Evolutionary conservation across 495 filamentous ascomycete species (phyloP), one percentile per base, ranked within the genome.

Genomic region (Haplographium delicatum): DNA sequence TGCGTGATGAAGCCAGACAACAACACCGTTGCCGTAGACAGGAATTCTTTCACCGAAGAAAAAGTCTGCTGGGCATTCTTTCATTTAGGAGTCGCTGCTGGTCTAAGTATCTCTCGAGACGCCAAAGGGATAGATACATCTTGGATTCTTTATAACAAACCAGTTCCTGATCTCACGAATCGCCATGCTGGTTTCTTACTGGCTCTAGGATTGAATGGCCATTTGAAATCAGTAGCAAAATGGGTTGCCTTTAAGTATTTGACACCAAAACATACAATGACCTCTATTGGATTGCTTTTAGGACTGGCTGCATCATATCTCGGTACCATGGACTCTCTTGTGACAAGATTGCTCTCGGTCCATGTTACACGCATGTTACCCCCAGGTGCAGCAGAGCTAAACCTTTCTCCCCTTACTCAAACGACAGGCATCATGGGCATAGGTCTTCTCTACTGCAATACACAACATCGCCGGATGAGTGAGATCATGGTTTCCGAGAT

Each of bases 201-300:
- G 8, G 93, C 87, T 8, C 68, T 99, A 5, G 93, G 93, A n/a
- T 73, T 99, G 39, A 96, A 95, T 64, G 94, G 94, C 0, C 94
- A 97, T 69, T 73, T 99, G 27, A 94, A 87, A 63, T 83, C 78
- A 7, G 75, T 99, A 15, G 94, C 94, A 8, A 96, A 96, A 67
- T 97, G 94, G 94, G 85, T 96, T 20, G 90, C 91, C 35, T 98
- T 96, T 79, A 97, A 95, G 68, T 98, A 98, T 54, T 69, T 98
- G 24, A 97, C 93, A 0, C 93, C 93, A 2, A 98, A 98, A 62
- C 93, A 98, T 66, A 91, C 90, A 30, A 97, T 97, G 91, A 96
- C 91, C 9, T 96, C 93, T 5, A 94, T 99, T 51, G 93, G 94
- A 8, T 74, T 99, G 16, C 76, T 99, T 35, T 74, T 99, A 7